Evolutionary conservation across 1,284 basidiomycete genomes (phyloP).

Genomic region (Pseudozyma sp.): DNA sequence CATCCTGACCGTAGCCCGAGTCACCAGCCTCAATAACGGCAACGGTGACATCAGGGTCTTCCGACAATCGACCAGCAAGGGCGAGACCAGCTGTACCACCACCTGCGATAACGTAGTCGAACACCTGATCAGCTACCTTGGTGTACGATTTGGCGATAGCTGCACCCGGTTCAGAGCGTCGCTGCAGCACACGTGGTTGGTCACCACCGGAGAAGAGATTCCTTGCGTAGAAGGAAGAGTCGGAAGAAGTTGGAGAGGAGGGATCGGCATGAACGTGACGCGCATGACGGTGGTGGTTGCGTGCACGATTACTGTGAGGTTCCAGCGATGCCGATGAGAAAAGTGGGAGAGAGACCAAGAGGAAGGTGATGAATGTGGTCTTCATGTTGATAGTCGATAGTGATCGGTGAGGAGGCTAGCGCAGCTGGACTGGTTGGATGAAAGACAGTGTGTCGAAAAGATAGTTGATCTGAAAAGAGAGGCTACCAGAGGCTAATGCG

Average conservation of each 20-base stretch:
- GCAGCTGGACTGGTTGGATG: neutral
- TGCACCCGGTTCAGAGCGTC: slow-evolving; percentile 24
- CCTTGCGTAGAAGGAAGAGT: slow-evolving; percentile 14
- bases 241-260: slow-evolving; percentile 3
- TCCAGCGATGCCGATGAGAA: slow-evolving; percentile 37
- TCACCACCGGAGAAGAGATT: slow-evolving; percentile 14
- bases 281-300: slow-evolving; percentile 24
- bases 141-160: slow-evolving; percentile 43
- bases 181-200: slow-evolving; percentile 8
- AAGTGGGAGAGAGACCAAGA: slow-evolving; percentile 32
- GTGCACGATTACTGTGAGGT: slow-evolving; percentile 3
- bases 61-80: slow-evolving; percentile 83
- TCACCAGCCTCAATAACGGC: slow-evolving; percentile 76
- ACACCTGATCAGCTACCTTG: slow-evolving; percentile 28
- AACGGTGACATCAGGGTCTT: slow-evolving; percentile 74
- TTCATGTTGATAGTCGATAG: slow-evolving; percentile 19
- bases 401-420: no score
- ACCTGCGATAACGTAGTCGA: slow-evolving; percentile 87
- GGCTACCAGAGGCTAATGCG: slow-evolving; percentile 30
- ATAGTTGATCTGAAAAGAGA: slow-evolving; percentile 11
- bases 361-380: slow-evolving; percentile 32
- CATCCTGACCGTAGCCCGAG: slow-evolving; percentile 44
- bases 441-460: neutral
- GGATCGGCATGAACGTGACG: slow-evolving; percentile 20
- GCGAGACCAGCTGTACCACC: slow-evolving; percentile 93